Evolutionary conservation across 2,329 filamentous ascomycete species (phyloP).

Genomic region (Bretziella fagacearum): DNA sequence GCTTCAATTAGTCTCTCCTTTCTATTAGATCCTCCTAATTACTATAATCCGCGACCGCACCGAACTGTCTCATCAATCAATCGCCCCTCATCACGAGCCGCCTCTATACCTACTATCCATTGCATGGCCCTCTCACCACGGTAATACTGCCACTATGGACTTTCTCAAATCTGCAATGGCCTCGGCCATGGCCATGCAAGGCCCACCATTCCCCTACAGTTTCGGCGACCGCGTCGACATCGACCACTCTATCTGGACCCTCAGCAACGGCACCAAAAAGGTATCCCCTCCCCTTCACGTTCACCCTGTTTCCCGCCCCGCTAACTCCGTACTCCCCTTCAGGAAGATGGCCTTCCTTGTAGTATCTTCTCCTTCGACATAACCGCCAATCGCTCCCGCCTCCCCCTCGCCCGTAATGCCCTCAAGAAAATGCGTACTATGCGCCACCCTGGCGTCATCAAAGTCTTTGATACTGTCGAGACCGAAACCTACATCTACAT

Average conservation of each 20-base stretch:
- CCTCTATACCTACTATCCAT: too few species aligned
- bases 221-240: constrained; percentile 88
- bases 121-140: too few species aligned
- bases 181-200: constrained; percentile 77
- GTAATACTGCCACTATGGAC: constrained; percentile 71
- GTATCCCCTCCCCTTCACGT: constrained; percentile 30
- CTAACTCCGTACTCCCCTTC: constrained; percentile 8
- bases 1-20: too few species aligned
- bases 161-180: constrained; percentile 96
- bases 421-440: constrained; percentile 85
- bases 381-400: constrained; percentile 55
- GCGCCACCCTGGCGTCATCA: constrained; percentile 86
- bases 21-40: too few species aligned
- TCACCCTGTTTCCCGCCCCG: neutral
- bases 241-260: constrained; percentile 87
- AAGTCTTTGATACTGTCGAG: constrained; percentile 86
- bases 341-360: constrained; percentile 90
- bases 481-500: constrained; percentile 94
- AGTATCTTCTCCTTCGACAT: constrained; percentile 96
- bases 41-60: too few species aligned
- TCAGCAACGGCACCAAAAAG: constrained; percentile 84
- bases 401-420: constrained; percentile 83
- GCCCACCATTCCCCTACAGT: constrained; percentile 78
- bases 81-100: too few species aligned
- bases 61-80: too few species aligned